Base-by-base conservation (phyloP, 805 yeast genomes). In the Monosporozyma aerobia region DNA sequence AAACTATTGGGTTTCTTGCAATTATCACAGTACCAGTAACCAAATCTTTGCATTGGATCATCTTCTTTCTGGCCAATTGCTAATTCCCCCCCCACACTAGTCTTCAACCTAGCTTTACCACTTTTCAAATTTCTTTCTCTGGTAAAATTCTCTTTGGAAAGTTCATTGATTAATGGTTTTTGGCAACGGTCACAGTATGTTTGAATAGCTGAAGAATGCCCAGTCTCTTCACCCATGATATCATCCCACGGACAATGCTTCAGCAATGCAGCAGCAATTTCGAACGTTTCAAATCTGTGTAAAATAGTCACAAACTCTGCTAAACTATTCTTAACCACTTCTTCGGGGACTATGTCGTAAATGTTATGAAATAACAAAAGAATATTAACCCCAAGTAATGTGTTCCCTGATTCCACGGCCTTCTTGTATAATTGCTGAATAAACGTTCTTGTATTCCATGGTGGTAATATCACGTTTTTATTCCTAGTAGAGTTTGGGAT, bases 1-100 rank as follows among this genome's bases (percentile, higher is more conserved):
- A 81, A 77, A 54, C 81, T 83, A 55, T 81, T 82, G 14, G 72
- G 71, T 49, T 69, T 72, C 10, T 75, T 69, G 65, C 97, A 90
- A 23, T 73, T 75, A 51, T 82, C 88, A 69, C 97, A 90, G 65
- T 83, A 87, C 96, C 96, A 90, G 59, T 77, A 82, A 1, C 95
- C 96, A 60, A 81, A 79, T 37, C 65, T 67, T 4, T 60, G 52
- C 41, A 72, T 68, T 7, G 19, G 70, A 10, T 39, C 69, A 16
- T 44, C 13, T 19, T 7, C 29, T 4, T 30, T 25, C 16, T 45
- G 30, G 23, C 37, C 2, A 0, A 62, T 65, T 10, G 69, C 64
- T 39, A 67, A 66, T 2, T 61, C 62, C 32, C 68, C 68, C 3
- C 60, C 61, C 13, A 58, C 54, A 48, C 57, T 60, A 13, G 11